Percentiles rank a stretch among this genome's conserved stretches.
phyloP scores from a whole-genome alignment of 768 basidiomycete genomes.

The Obba rivulosa region DNA sequence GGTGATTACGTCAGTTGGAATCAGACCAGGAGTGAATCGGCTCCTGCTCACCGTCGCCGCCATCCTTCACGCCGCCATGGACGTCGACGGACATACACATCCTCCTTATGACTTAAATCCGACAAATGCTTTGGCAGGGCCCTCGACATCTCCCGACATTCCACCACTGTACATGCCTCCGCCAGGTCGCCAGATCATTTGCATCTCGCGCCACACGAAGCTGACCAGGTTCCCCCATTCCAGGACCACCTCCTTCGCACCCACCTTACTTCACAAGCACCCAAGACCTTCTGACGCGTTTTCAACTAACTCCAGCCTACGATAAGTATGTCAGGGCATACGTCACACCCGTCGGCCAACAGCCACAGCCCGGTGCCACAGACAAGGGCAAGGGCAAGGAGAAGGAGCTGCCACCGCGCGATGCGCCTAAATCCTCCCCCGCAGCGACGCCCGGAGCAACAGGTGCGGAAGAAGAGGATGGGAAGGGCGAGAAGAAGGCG shows the following conservation, averaged over 20 bases:
- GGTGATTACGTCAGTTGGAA: too few relatives aligned
- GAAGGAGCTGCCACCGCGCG: slow-evolving; percentile 16
- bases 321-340: slow-evolving; percentile 73
- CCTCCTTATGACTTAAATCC: slow-evolving; percentile 13
- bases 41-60: slow-evolving; percentile 9
- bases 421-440: slow-evolving; percentile 11
- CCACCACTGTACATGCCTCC: slow-evolving; percentile 26
- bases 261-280: slow-evolving; percentile 59
- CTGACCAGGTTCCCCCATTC: slow-evolving; percentile 10
- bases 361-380: slow-evolving; percentile 14
- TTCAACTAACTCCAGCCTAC: slow-evolving; percentile 68
- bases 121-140: slow-evolving; percentile 57
- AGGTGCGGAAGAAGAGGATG: slow-evolving; percentile 51
- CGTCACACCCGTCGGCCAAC: slow-evolving; percentile 29
- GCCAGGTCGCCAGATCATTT: slow-evolving; percentile 23
- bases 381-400: slow-evolving; percentile 28
- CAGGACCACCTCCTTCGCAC: slow-evolving; percentile 21
- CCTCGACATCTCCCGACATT: slow-evolving; percentile 41
- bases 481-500: slow-evolving; percentile 59
- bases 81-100: slow-evolving; percentile 21
- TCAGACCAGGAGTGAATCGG: neutral
- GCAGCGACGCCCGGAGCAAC: slow-evolving; percentile 33
- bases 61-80: slow-evolving; percentile 19
- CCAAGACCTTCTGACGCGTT: slow-evolving; percentile 71
- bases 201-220: slow-evolving; percentile 3